Conservation (phyloP, 345 rosid species). For the Gynandropsis gynandra region DNA sequence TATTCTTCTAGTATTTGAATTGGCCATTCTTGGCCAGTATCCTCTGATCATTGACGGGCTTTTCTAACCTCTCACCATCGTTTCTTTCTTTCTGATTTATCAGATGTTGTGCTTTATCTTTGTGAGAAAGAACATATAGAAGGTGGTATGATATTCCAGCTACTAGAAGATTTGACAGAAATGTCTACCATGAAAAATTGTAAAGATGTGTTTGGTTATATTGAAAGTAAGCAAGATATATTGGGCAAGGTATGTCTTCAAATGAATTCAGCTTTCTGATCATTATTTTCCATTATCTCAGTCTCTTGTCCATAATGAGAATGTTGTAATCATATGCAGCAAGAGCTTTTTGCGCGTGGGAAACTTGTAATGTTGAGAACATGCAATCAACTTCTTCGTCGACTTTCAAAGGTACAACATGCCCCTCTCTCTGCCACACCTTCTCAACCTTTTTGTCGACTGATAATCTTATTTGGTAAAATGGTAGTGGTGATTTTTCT, state of each 20-base stretch:
- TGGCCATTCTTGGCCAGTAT: not conserved
- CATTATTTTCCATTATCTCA: conserved; percentile 4
- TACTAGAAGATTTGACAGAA: conserved; percentile 93
- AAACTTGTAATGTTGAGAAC: conserved; percentile 99
- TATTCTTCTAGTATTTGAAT: conserved; percentile 7
- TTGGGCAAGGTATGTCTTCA: conserved; percentile 67
- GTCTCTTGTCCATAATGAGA: conserved; percentile 16
- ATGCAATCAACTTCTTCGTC: conserved; percentile 98
- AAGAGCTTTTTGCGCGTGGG: conserved; percentile 99
- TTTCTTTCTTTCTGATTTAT: conserved; percentile 13
- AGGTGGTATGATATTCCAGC: conserved; percentile 98
- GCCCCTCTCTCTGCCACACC: conserved; percentile 11
- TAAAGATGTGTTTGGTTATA: conserved; percentile 85
- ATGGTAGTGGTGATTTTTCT: no score
- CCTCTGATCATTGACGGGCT: conserved; percentile 2
- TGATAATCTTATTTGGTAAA: conserved; percentile 7
- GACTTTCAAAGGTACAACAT: conserved; percentile 73
- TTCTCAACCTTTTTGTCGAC: not conserved
- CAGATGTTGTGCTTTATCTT: conserved; percentile 84
- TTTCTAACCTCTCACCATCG: conserved; percentile 8
- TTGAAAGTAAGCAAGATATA: conserved; percentile 89
- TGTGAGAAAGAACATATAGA: conserved; percentile 97
- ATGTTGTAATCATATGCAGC: conserved; percentile 38
- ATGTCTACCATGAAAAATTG: conserved; percentile 97
- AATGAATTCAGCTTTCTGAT: not conserved